A percentile compares a stretch with the other conserved stretches of the same genome.
Conservation (phyloP, 2,329 filamentous ascomycete genomes). For the Aspergillus carbonarius region DNA sequence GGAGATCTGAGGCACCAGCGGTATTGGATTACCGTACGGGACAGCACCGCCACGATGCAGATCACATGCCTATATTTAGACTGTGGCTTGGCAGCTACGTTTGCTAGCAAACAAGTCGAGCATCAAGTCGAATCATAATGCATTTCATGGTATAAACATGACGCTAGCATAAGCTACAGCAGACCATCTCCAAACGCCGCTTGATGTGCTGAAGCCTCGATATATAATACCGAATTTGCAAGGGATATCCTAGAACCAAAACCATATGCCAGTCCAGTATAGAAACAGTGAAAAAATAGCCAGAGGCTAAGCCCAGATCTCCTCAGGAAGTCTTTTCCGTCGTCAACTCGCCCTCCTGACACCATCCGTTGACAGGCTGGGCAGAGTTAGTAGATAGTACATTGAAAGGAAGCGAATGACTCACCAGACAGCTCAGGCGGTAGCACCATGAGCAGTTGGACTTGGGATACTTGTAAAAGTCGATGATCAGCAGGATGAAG, state of each 20-base stretch:
- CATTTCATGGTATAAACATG: slow-evolving; percentile 2
- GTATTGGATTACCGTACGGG: not conserved
- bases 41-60: not conserved
- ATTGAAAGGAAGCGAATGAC: slow-evolving; percentile 39
- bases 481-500: slow-evolving; percentile 82
- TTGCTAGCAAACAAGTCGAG: not conserved
- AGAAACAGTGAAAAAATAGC: not conserved
- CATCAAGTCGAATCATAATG: not conserved
- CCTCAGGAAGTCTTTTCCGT: not conserved
- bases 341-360: slow-evolving; percentile 38
- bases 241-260: not conserved
- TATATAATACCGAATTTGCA: not conserved
- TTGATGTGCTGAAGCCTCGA: not conserved
- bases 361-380: slow-evolving; percentile 48
- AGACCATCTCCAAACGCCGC: not conserved
- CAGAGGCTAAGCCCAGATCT: not conserved
- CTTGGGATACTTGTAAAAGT: slow-evolving; percentile 76
- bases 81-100: not conserved
- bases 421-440: slow-evolving; percentile 87
- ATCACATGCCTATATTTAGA: slow-evolving; percentile 2
- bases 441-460: slow-evolving; percentile 88
- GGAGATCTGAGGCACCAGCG: not conserved
- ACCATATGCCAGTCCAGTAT: not conserved
- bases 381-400: slow-evolving; percentile 12
- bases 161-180: not conserved